Percentiles rank a stretch among this genome's conserved stretches.
These are phyloP conservation scores for Obba rivulosa DNA, from an alignment of 768 basidiomycete genomes.

Conservation along the genomic window DNA sequence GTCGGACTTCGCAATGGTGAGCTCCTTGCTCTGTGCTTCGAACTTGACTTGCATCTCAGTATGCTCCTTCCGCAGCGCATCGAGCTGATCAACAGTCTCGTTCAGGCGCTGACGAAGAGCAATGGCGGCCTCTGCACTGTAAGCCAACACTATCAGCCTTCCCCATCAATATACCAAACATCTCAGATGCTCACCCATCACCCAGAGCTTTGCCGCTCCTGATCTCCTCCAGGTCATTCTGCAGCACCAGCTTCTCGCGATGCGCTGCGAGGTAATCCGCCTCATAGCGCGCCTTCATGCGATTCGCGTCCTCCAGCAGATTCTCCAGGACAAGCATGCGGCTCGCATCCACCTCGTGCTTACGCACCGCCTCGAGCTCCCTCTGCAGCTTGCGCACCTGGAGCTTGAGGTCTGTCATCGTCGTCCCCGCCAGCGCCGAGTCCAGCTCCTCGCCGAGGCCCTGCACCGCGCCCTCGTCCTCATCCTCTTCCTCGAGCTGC, in stretches of 20 bases:
- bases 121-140: slow-evolving; percentile 79
- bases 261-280: slow-evolving; percentile 81
- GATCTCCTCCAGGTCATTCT: slow-evolving; percentile 84
- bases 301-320: slow-evolving; percentile 83
- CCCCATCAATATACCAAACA: neutral
- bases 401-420: slow-evolving; percentile 89
- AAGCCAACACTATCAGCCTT: slow-evolving; percentile 1
- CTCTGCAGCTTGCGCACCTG: slow-evolving; percentile 77
- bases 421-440: slow-evolving; percentile 75
- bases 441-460: slow-evolving; percentile 85
- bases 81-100: slow-evolving; percentile 81
- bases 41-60: slow-evolving; percentile 67
- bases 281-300: slow-evolving; percentile 88
- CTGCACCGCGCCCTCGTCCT: slow-evolving; percentile 43
- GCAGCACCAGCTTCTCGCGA: slow-evolving; percentile 73
- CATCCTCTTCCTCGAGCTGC: slow-evolving; percentile 32
- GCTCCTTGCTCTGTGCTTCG: slow-evolving; percentile 56
- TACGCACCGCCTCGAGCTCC: slow-evolving; percentile 70
- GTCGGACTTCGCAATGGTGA: slow-evolving; percentile 83
- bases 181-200: slow-evolving; percentile 57
- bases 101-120: slow-evolving; percentile 84
- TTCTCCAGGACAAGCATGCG: slow-evolving; percentile 85
- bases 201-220: slow-evolving; percentile 78
- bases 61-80: slow-evolving; percentile 60
- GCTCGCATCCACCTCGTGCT: slow-evolving; percentile 73